Evolutionary conservation across 208 protist genomes (phyloP).

Genomic region (Crithidia fasciculata): DNA sequence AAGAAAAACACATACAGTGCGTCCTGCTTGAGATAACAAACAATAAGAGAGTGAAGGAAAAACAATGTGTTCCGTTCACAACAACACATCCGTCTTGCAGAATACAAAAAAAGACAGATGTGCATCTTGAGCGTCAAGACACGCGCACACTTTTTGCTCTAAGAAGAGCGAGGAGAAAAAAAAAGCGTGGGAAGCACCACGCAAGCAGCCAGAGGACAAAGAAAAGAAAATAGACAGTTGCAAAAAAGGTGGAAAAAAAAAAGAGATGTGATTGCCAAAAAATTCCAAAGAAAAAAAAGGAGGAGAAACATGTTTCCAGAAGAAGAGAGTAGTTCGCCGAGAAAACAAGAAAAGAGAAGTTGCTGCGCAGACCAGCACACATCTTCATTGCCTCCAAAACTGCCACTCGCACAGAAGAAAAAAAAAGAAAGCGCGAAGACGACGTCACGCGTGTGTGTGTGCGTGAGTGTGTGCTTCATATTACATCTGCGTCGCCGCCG

Average conservation of each 20-base stretch:
- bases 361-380: neutral
- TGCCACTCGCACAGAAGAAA: neutral
- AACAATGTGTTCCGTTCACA: neutral
- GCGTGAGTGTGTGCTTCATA: neutral
- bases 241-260: slow-evolving; percentile 17
- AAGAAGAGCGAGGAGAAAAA: neutral
- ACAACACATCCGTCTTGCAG: too few relatives aligned
- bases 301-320: neutral
- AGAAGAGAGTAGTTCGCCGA: slow-evolving; percentile 3
- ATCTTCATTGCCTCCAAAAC: neutral
- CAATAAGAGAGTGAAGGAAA: neutral
- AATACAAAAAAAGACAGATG: neutral
- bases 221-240: slow-evolving; percentile 5
- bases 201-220: neutral
- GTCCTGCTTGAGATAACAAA: neutral
- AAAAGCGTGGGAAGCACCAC: slow-evolving; percentile 3
- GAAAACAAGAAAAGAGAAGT: slow-evolving; percentile 3
- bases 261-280: neutral
- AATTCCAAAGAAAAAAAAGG: slow-evolving; percentile 19
- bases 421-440: slow-evolving; percentile 3
- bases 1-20: neutral
- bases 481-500: slow-evolving; percentile 19
- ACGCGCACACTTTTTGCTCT: too few relatives aligned
- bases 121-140: too few relatives aligned
- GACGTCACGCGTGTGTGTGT: too few relatives aligned